Conservation (phyloP, 805 yeast species). For the Teunomyces stri region DNA sequence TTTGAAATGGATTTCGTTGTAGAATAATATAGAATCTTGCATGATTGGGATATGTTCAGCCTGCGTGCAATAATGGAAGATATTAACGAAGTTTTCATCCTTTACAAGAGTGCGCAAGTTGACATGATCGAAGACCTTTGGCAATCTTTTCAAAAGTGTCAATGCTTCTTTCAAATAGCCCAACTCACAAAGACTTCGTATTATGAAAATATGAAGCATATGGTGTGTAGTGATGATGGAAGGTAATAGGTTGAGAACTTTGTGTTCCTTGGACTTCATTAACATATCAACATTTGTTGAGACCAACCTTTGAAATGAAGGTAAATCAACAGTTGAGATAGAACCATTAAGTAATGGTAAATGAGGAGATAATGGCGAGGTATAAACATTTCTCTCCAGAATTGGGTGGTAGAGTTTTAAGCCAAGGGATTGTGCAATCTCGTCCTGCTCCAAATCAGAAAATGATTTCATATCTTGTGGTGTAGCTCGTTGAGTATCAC, state of each 20-base stretch:
- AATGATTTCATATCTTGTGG: constrained; percentile 7
- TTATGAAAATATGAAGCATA: constrained; percentile 24
- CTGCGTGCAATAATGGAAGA: constrained; percentile 4
- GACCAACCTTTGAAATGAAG: constrained; percentile 25
- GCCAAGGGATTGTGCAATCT: neutral
- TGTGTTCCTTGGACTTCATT: constrained; percentile 5
- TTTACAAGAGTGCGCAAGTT: neutral
- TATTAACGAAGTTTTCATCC: constrained; percentile 8
- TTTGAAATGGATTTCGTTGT: neutral
- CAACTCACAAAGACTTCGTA: constrained; percentile 25
- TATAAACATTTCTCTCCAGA: constrained; percentile 26
- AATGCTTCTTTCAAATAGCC: constrained; percentile 25
- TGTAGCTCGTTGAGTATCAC: neutral
- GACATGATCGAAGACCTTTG: constrained; percentile 9
- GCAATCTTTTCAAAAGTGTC: constrained; percentile 17
- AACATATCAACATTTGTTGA: constrained; percentile 10
- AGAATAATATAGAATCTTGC: neutral
- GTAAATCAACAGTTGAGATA: constrained; percentile 28
- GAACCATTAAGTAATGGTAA: constrained; percentile 30
- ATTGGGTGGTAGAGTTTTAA: constrained; percentile 21
- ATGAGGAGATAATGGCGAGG: constrained; percentile 15
- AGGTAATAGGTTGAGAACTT: constrained; percentile 18
- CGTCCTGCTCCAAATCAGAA: constrained; percentile 9
- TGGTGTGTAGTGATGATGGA: constrained; percentile 23
- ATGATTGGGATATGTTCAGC: neutral